A percentile compares a stretch with the other conserved stretches of the same genome.
phyloP scores from a whole-genome alignment of 1,284 basidiomycete species.

The Inonotus obliquus region DNA sequence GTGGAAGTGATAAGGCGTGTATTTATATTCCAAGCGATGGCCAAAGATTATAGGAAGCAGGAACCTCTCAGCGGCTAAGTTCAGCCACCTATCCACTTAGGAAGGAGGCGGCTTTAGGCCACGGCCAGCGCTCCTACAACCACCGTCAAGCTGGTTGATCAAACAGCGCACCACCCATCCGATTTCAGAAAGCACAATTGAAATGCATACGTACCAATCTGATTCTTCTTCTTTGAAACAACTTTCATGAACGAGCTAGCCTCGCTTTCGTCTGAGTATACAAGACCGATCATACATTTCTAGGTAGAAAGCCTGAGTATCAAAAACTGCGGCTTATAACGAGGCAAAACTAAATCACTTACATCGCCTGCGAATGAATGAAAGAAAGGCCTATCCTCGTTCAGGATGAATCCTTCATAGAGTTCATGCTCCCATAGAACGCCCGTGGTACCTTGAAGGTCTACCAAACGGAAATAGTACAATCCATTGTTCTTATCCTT shows the following conservation, averaged over 20 bases:
- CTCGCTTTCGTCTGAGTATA: conserved; percentile 86
- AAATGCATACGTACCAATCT: conserved; percentile 41
- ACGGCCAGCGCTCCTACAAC: neutral
- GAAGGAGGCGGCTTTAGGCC: neutral
- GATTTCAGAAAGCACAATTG: conserved; percentile 3
- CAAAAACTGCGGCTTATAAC: conserved; percentile 11
- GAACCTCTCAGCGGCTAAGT: neutral
- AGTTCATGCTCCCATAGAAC: conserved; percentile 94
- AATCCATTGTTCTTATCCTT: conserved; percentile 56
- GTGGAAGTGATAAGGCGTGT: neutral
- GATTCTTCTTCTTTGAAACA: conserved; percentile 67
- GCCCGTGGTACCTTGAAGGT: conserved; percentile 78
- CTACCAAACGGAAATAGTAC: conserved; percentile 74
- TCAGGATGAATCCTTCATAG: conserved; percentile 81
- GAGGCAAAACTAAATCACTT: conserved; percentile 17
- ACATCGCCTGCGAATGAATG: conserved; percentile 94
- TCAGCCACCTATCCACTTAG: neutral
- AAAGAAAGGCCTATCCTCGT: conserved; percentile 88
- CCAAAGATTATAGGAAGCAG: neutral
- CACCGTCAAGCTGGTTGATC: neutral
- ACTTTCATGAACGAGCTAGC: conserved; percentile 90
- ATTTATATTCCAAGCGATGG: neutral
- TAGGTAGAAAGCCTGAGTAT: conserved; percentile 30
- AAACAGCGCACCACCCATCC: neutral
- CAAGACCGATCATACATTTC: conserved; percentile 88